Percentiles rank a stretch among this genome's conserved stretches.
Evolutionary conservation across 2,329 filamentous ascomycete genomes (phyloP).

Genomic region (Fusarium liriodendri): DNA sequence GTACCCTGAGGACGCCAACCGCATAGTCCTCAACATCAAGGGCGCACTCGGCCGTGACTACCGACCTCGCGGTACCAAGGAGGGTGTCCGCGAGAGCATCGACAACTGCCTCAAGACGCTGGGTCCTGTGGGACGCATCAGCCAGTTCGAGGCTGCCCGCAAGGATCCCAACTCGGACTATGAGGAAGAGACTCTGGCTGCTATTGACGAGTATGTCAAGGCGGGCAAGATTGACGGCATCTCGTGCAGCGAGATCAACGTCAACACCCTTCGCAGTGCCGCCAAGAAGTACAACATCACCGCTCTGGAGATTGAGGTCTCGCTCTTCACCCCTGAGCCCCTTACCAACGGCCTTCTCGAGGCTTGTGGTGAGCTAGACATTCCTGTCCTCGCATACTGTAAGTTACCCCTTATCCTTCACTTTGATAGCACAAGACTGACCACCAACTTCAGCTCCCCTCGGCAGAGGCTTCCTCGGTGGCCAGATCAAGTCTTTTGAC

Average conservation of each 20-base stretch:
- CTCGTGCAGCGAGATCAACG: slow-evolving; percentile 58
- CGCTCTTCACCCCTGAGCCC: slow-evolving; percentile 56
- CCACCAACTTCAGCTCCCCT: slow-evolving; percentile 54
- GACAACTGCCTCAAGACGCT: slow-evolving; percentile 61
- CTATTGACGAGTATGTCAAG: slow-evolving; percentile 58
- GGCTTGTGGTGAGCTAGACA: slow-evolving; percentile 69
- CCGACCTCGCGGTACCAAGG: slow-evolving; percentile 60
- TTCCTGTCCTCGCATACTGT: slow-evolving; percentile 76
- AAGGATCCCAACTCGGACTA: slow-evolving; percentile 64
- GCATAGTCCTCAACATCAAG: slow-evolving; percentile 71
- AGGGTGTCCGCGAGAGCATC: slow-evolving; percentile 64
- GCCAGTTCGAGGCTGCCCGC: slow-evolving; percentile 69
- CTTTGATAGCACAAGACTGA: slow-evolving; percentile 23
- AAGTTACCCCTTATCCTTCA: slow-evolving; percentile 6
- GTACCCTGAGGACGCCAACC: slow-evolving; percentile 69
- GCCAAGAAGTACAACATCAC: slow-evolving; percentile 55
- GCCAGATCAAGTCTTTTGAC: slow-evolving; percentile 60
- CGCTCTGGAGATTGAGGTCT: slow-evolving; percentile 62
- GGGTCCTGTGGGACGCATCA: slow-evolving; percentile 57
- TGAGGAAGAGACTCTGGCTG: slow-evolving; percentile 54
- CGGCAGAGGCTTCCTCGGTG: slow-evolving; percentile 61
- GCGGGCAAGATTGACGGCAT: slow-evolving; percentile 61
- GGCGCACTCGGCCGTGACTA: slow-evolving; percentile 57
- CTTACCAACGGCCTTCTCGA: slow-evolving; percentile 59
- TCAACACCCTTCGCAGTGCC: slow-evolving; percentile 57